These are phyloP conservation scores for Amylocystis lapponica DNA, from an alignment of 768 basidiomycete species.

Conservation along the genomic window DNA sequence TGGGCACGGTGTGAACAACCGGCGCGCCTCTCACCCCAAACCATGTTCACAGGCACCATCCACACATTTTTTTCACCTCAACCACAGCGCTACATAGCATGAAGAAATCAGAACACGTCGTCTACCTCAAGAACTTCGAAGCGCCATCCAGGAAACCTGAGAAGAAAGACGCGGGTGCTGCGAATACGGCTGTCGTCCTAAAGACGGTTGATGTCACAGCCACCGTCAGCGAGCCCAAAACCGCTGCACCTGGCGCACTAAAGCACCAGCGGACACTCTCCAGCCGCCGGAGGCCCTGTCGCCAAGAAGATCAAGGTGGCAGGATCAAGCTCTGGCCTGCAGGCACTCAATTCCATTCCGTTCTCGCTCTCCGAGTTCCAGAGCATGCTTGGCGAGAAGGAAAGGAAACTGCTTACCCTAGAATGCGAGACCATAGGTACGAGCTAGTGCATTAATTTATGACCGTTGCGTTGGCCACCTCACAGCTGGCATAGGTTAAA, in stretches of 20 bases:
- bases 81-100: too few relatives aligned
- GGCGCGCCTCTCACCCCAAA: too few relatives aligned
- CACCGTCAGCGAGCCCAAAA: conserved; percentile 6
- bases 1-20: too few relatives aligned
- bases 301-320: conserved; percentile 45
- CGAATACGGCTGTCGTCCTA: not conserved
- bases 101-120: conserved; percentile 17
- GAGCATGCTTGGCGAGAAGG: conserved; percentile 50
- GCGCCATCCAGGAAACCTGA: conserved; percentile 2
- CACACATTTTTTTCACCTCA: too few relatives aligned
- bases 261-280: conserved; percentile 59
- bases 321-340: conserved; percentile 18
- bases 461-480: not conserved
- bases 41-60: too few relatives aligned
- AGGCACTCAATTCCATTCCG: conserved; percentile 57
- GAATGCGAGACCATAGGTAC: conserved; percentile 72
- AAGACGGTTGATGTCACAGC: not conserved
- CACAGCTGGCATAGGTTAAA: conserved; percentile 53
- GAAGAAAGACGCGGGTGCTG: conserved; percentile 4
- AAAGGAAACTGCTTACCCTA: conserved; percentile 51
- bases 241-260: conserved; percentile 15
- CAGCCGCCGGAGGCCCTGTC: conserved; percentile 25
- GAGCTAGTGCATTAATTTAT: conserved; percentile 47
- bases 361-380: conserved; percentile 54
- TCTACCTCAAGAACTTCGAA: conserved; percentile 32